Evolutionary conservation across 2,329 filamentous ascomycete species (phyloP), one percentile per base, ranked within the genome.

Genomic region (Clonostachys solani): DNA sequence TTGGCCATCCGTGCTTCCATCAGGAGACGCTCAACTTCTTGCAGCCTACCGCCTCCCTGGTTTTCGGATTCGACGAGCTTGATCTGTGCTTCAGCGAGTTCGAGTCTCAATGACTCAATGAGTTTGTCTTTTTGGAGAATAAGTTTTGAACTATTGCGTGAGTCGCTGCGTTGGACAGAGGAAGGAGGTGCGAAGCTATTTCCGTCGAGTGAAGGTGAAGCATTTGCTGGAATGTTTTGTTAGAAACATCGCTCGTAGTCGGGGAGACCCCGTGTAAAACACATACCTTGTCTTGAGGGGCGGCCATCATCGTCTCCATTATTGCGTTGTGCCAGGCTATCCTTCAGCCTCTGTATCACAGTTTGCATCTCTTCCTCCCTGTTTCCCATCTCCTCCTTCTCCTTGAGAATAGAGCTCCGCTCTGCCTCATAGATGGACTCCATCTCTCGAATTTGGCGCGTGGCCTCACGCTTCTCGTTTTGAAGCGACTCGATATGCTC

Each of bases 1-100:
- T 97, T 99, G 55, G 91, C 87, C 87, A 97, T 94, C 59, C 92
- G 89, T 37, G 90, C 86, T 62, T 97, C 92, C 69, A 96, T 84
- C 45, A 97, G 80, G 54, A 89, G 82, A 57, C 87, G 86, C 69
- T 97, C 92, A n/a, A 97, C 80, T 66, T 96, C 90, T 55, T 89
- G 87, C 60, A 96, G 73, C 29, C 88, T 84, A 42, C 90, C 91
- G 46, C 92, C 92, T 45, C 91, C 92, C 66, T 88, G 84, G 64
- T 96, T 96, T 68, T 97, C 92, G 47, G 94, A 84, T 66, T 97
- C 92, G 29, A 96, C 87, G 23, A 96, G 77, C 67, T 96, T 96
- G 69, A 96, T 95, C 66, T 97, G 92, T 18, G 89, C 86, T 66
- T 97, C 94, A 40, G 94, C 92, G 43, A 99, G 79, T 65, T 99